Base-by-base conservation (phyloP, 2,329 filamentous ascomycete species). In the Arthrocladium fulminans region DNA sequence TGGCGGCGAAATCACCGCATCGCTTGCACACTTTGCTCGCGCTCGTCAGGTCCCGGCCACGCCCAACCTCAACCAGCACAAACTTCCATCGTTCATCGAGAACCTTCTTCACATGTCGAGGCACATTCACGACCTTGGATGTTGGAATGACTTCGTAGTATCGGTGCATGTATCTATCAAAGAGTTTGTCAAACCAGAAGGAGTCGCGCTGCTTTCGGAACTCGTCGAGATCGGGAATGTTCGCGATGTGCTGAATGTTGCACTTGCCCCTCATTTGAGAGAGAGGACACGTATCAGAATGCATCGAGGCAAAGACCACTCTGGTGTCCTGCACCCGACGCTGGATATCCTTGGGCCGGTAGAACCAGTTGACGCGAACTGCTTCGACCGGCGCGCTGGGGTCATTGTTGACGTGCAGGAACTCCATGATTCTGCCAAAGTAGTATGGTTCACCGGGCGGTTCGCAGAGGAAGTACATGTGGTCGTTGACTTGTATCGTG, bases 391-490 rank as follows among this genome's bases (percentile, higher is more conserved):
- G 83, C 51, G 81, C 79, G 47, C 74, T 75, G 29, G 73, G 69
- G 64, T 89, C 79, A 62, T 90, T 88, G 60, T 89, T 81, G 61
- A 76, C 72, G 62, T 94, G 88, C 59, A 96, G 73, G 65, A 97
- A 97, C 66, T 98, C 90, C 92, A 98, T 98, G 65, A 98, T 92
- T 59, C 92, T 86, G 55, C 86, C 92, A 56, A 98, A 74, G 66
- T 98, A 98, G 71, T 98, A 98, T 48, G 92, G 92, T 69, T 98
- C 92, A 46, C 92, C 92, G 13, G 92, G 92, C 44, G 92, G 92
- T 68, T 98, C 92, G 69, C 89, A 97, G 55, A 98, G 85, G 54
- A 97, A 80, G 73, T 97, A 98, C 57, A 95, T 87, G 72, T 97
- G 81, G 68, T 86, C 92, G 72, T 98, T 94, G 56, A 88, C 74